phyloP scores from a whole-genome alignment of 768 basidiomycete genomes.

The Tricholoma matsutake region DNA sequence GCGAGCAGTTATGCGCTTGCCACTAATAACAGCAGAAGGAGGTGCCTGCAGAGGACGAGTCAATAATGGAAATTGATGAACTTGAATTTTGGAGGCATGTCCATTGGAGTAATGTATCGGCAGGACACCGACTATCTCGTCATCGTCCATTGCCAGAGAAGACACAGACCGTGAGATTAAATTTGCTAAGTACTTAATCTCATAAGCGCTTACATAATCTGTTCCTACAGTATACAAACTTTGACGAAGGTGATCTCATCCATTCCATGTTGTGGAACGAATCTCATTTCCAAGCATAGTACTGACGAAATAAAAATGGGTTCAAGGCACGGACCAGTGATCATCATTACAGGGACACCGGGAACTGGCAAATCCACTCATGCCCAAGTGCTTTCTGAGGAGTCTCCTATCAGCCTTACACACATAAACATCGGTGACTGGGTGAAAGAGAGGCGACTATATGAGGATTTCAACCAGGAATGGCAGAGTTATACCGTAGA shows the following conservation, averaged over 20 bases:
- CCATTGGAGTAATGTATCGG: conserved; percentile 71
- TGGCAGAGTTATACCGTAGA: conserved; percentile 95
- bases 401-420: conserved; percentile 64
- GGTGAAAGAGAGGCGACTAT: conserved; percentile 79
- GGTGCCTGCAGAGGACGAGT: conserved; percentile 72
- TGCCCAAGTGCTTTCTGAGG: conserved; percentile 74
- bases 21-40: conserved; percentile 67
- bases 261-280: not conserved
- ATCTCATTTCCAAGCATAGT: not conserved
- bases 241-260: not conserved
- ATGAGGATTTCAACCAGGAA: conserved; percentile 86
- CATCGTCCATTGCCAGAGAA: conserved; percentile 38
- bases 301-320: conserved; percentile 9
- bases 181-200: too few species aligned
- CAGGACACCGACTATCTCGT: conserved; percentile 63
- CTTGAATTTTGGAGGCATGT: conserved; percentile 60
- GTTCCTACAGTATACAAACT: too few species aligned
- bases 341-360: conserved; percentile 87
- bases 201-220: too few species aligned
- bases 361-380: conserved; percentile 97
- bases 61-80: conserved; percentile 81
- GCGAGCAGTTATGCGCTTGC: conserved; percentile 75
- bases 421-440: conserved; percentile 91
- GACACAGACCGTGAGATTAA: too few species aligned
- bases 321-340: conserved; percentile 46